phyloP scores from a whole-genome alignment of 225 moss, liverwort and hornwort species.

The Rhytidiadelphus loreus region DNA sequence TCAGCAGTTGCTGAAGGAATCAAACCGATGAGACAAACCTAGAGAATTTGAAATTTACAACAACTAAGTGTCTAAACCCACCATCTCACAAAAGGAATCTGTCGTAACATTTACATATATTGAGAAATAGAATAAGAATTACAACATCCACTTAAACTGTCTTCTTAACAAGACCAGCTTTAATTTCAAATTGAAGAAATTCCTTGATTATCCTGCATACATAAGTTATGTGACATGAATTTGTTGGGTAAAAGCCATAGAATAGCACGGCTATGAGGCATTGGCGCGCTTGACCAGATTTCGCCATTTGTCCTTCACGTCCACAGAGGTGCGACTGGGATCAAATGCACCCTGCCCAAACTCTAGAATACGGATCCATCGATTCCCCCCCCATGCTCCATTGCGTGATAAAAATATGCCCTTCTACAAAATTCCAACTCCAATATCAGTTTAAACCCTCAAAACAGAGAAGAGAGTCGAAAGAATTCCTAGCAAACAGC shows the following conservation, averaged over 20 bases:
- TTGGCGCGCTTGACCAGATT: slow-evolving; percentile 19
- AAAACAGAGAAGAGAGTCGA: neutral
- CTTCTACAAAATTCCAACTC: slow-evolving; percentile 15
- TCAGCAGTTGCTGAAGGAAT: no score
- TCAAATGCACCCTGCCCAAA: slow-evolving; percentile 34
- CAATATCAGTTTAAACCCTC: neutral
- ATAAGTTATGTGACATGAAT: neutral
- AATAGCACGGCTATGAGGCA: neutral
- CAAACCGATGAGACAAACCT: no score
- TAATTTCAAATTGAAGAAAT: neutral
- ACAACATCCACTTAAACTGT: neutral
- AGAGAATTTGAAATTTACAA: neutral
- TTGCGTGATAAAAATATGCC: slow-evolving; percentile 22
- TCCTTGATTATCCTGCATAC: neutral
- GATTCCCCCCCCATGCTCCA: slow-evolving; percentile 14
- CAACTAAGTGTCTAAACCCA: neutral
- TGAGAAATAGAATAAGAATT: neutral
- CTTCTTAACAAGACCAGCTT: neutral
- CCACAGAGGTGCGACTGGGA: slow-evolving; percentile 40
- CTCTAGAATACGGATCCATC: slow-evolving; percentile 32
- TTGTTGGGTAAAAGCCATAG: neutral
- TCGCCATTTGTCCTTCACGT: slow-evolving; percentile 59
- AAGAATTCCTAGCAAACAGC: neutral
- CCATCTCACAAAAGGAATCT: neutral
- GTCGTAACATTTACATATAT: neutral